Percentiles rank a stretch among this genome's conserved stretches.
Evolutionary conservation across 2,329 filamentous ascomycete genomes (phyloP).

Genomic region (Emericellopsis atlantica): DNA sequence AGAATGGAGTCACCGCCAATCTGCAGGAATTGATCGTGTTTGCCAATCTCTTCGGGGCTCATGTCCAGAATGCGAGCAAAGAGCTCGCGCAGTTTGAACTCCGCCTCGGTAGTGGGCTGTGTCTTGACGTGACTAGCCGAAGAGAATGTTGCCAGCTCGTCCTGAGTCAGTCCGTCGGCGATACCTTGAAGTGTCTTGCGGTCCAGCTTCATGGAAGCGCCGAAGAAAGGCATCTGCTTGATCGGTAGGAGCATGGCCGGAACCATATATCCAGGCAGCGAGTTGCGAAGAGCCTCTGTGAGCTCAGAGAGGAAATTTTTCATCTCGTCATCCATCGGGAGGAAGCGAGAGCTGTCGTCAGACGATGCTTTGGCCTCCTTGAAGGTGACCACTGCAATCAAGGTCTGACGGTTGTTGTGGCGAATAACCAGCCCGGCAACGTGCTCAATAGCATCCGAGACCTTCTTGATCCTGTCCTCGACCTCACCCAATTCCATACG

Average conservation of each 20-base stretch:
- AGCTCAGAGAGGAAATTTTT: neutral
- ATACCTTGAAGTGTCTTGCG: slow-evolving; percentile 3
- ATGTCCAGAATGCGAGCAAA: slow-evolving; percentile 4
- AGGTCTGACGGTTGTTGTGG: neutral
- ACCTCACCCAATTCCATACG: slow-evolving; percentile 9
- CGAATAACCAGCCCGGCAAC: neutral
- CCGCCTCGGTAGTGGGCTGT: slow-evolving; percentile 1
- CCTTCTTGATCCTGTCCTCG: slow-evolving; percentile 4
- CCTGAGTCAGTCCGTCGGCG: neutral
- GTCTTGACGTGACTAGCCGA: neutral
- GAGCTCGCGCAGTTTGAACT: slow-evolving; percentile 4
- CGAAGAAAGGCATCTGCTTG: slow-evolving; percentile 5
- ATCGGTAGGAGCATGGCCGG: slow-evolving; percentile 5
- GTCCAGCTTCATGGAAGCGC: slow-evolving; percentile 9
- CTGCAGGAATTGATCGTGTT: slow-evolving; percentile 5
- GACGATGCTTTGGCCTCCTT: neutral
- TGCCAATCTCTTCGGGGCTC: slow-evolving; percentile 1
- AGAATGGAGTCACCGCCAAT: slow-evolving; percentile 8
- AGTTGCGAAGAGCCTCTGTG: neutral
- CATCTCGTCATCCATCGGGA: neutral
- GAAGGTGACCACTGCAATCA: neutral
- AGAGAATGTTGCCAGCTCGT: neutral
- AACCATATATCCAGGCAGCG: slow-evolving; percentile 7
- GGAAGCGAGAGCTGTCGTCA: neutral
- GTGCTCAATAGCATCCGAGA: slow-evolving; percentile 1